Evolutionary conservation across 73 alveolate genomes (phyloP), one percentile per base, ranked within the genome.

Genomic region (Paraurostyla sp.): DNA sequence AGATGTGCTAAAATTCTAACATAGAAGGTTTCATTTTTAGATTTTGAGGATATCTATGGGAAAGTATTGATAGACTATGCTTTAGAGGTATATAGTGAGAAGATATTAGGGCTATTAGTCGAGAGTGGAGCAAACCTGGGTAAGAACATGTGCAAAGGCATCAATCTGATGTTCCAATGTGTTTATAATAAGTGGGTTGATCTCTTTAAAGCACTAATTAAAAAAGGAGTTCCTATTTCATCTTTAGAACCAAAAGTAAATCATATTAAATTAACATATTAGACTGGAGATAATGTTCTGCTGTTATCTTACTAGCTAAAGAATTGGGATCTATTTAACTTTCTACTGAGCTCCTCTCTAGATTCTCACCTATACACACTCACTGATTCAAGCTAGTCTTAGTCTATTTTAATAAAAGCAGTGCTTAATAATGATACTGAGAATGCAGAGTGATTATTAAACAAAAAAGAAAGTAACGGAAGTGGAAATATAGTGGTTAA

Each of bases 101-200:
- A 73, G 25, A 73, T 73, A 4, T 25, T 73, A 2, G 45, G 71
- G 45, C 20, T 48, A 29, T 38, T 73, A 7, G 71, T 73, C 0
- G 86, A 73, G 6, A 73, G 86, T 48, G 86, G 86, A 29, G 65
- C 11, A 25, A 73, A 73, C 46, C 35, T 73, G 27, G 86, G 86
- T 30, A 48, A 48, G 46, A 73, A 49, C 30, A 43, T 73, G 65
- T 48, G 71, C 52, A 73, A 73, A 46, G 86, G 86, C 7, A 30
- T 73, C 6, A 56, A 29, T 0, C 27, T 73, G 7, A 25, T 73
- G 30, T 73, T 73, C 27, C 71, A 73, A 18, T 48, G 86, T 49
- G 51, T 73, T 40, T 9, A 73, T 29, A 11, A 73, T 16, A 18
- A 25, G 20, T 73, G 86, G 86, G 11, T 73, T 6, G 71, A 49